Base-by-base conservation (phyloP, 2,329 filamentous ascomycete species). In the Aaosphaeria arxii region DNA sequence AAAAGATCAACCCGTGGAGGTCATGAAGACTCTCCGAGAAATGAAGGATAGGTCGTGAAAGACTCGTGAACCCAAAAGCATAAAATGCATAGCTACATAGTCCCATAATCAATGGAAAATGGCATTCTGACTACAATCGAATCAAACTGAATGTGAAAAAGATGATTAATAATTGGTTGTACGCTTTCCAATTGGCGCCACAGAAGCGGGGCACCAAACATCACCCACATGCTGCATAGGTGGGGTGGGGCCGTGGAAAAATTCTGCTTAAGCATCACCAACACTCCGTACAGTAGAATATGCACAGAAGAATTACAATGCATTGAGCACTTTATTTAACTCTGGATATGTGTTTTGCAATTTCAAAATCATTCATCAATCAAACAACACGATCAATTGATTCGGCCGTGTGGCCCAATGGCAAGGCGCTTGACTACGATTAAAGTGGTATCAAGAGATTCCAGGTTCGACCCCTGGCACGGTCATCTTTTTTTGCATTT, bases 11-110 rank as follows among this genome's bases (percentile, higher is more conserved):
- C 86, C 91, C 0, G 78, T 92, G 2, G 84, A 88, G 43, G 91
- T 96, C 11, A 96, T 99, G 88, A 81, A 80, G 31, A 86, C 86
- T 61, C 74, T 97, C 62, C 80, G 94, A 46, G 89, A 95, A 71
- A 86, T 95, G 86, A 99, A 97, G 84, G 91, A 95, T 44, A 57
- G 61, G 32, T 61, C 62, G 2, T 68, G 33, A 36, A 24, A 24
- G 17, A 24, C 17, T 24, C 17, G 17, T 24, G 17, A 24, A 24
- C 17, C 17, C 17, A 24, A 24, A 24, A 24, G 17, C 17, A 24
- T 24, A 24, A 24, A 24, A 24, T 24, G 17, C 17, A 24, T 24
- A 24, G 17, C 17, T 24, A 36, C 13, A 9, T 36, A 9, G 13
- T 36, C 33, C 33, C 33, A 36, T 13, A 36, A 9, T 36, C 13